Percentiles rank a stretch among this genome's conserved stretches.
These are phyloP conservation scores for Aureobasidium pullulans DNA, from an alignment of 2,329 filamentous ascomycete species.

Conservation along the genomic window DNA sequence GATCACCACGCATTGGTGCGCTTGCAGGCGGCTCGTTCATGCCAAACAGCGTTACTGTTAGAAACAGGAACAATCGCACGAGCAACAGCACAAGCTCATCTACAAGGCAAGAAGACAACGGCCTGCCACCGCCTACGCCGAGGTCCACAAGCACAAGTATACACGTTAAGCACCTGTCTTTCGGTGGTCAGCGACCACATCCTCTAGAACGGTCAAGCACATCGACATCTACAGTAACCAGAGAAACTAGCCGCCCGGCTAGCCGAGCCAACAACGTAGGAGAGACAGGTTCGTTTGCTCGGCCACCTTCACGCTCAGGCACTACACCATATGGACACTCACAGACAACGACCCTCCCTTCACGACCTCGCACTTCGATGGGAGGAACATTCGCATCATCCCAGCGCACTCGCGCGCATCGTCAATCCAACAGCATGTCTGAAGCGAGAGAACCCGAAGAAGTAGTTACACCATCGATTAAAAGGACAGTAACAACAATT, in stretches of 20 bases:
- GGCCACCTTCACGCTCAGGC: constrained; percentile 1
- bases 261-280: constrained; percentile 62
- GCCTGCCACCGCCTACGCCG: constrained; percentile 13
- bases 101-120: constrained; percentile 18
- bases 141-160: constrained; percentile 21
- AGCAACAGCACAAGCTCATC: constrained; percentile 44
- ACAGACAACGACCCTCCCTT: constrained; percentile 11
- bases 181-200: constrained; percentile 33
- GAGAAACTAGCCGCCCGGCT: constrained; percentile 54
- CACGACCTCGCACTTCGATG: constrained; percentile 64
- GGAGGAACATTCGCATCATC: constrained; percentile 45
- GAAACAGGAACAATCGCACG: constrained; percentile 61
- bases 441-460: constrained; percentile 16
- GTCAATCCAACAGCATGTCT: constrained; percentile 23
- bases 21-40: constrained; percentile 40
- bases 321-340: constrained; percentile 29
- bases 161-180: constrained; percentile 42
- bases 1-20: constrained; percentile 32
- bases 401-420: constrained; percentile 22
- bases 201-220: constrained; percentile 19
- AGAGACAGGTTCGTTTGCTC: constrained; percentile 25
- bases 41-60: constrained; percentile 51
- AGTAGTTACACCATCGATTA: constrained; percentile 31
- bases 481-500: constrained; percentile 33
- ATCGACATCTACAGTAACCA: not conserved